Evolutionary conservation across 176 grass and related monocot species (phyloP), one percentile per base, ranked within the genome.

Genomic region (Triticum timopheevii): DNA sequence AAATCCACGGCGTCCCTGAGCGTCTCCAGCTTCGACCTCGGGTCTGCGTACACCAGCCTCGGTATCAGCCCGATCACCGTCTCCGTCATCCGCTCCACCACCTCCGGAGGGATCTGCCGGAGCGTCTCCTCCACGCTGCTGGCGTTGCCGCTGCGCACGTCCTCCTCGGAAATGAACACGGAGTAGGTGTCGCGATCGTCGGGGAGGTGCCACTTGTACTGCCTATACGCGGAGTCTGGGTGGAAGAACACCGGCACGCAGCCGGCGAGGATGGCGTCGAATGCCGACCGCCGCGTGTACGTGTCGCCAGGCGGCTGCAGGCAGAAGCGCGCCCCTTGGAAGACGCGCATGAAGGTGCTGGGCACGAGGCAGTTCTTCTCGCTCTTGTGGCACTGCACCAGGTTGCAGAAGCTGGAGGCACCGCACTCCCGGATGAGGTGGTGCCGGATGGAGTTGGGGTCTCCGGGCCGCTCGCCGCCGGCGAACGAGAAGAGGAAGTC

Each of bases 221-320:
- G 92, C 8, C 58, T 76, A 69, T 93, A 86, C 3, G 92, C 90
- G 2, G 95, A 93, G 17, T 61, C 63, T 8, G 30, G 73, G 86
- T 91, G 87, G 79, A 97, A 97, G 84, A 97, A 97, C 7, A 97
- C 92, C 2, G 95, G 95, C 69, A 97, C 86, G 88, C 95, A 97
- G 28, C 92, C 92, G 1, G 92, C 87, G 15, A 96, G 67, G 77
- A 97, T 93, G 30, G 95, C 93, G 79, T 97, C 92, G 61, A 97
- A 97, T 38, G 89, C 80, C 6, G 95, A 97, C 34, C 86, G 85
- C 7, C 95, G 88, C 24, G 95, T 97, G 45, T 70, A 83, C 24
- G 90, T 87, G 74, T 94, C 90, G 2, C 95, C 92, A 49, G 78
- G 65, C 8, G 95, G 95, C 76, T 97, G 93, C 69, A 97, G 80